Evolutionary conservation across 768 basidiomycete genomes (phyloP).

Genomic region (Collybia sordida): DNA sequence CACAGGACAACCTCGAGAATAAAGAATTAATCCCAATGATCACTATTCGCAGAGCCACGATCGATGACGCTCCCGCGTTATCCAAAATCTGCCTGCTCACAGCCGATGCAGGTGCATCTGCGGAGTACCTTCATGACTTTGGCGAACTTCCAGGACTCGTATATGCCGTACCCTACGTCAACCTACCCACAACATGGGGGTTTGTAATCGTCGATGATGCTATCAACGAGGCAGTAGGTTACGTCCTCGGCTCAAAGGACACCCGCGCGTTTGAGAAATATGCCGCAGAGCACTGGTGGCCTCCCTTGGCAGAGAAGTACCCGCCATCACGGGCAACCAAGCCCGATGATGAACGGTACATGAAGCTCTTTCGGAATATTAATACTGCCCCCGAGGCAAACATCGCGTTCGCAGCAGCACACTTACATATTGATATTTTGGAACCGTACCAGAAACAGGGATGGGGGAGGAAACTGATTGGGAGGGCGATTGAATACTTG

Average conservation of each 20-base stretch:
- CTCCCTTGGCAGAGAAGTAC: constrained; percentile 56
- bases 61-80: constrained; percentile 53
- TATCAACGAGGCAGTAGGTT: constrained; percentile 60
- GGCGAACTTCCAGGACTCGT: constrained; percentile 68
- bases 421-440: constrained; percentile 75
- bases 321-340: constrained; percentile 32
- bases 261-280: constrained; percentile 63
- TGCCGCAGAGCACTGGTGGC: constrained; percentile 65
- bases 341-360: constrained; percentile 43
- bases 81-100: constrained; percentile 77
- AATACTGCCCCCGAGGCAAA: constrained; percentile 48
- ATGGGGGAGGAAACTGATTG: constrained; percentile 69
- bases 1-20: not conserved
- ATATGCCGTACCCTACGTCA: constrained; percentile 76
- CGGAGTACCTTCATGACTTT: constrained; percentile 58
- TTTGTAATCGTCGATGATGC: constrained; percentile 67
- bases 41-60: constrained; percentile 55
- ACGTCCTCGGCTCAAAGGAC: constrained; percentile 66
- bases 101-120: constrained; percentile 67
- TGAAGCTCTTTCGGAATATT: constrained; percentile 40
- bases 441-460: constrained; percentile 65
- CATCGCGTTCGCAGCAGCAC: constrained; percentile 67
- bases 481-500: constrained; percentile 52
- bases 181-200: constrained; percentile 65
- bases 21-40: constrained; percentile 23